Percentiles rank a stretch among this genome's conserved stretches.
Conservation (phyloP, 768 basidiomycete genomes). For the Hortiboletus flavorubellus region DNA sequence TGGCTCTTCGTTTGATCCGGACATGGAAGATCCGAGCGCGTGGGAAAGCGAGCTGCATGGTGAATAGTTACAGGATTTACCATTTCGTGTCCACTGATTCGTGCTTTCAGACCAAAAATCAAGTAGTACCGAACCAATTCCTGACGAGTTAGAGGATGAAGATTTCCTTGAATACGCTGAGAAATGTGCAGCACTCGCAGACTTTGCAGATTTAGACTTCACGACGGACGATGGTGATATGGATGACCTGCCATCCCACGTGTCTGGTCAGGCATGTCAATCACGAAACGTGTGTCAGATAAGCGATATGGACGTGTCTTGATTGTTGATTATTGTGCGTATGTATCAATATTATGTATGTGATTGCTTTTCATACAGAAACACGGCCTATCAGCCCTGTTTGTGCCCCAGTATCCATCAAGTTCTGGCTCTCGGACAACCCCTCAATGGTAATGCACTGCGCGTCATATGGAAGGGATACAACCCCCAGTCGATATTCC, state of each 20-base stretch:
- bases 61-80: slow-evolving; percentile 19
- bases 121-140: slow-evolving; percentile 27
- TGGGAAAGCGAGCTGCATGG: slow-evolving; percentile 61
- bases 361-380: not conserved
- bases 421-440: not conserved
- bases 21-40: slow-evolving; percentile 55
- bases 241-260: slow-evolving; percentile 12
- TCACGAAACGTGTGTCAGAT: not conserved
- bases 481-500: too few species aligned
- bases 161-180: slow-evolving; percentile 60
- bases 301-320: slow-evolving; percentile 29
- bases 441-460: not conserved
- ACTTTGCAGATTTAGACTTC: slow-evolving; percentile 45
- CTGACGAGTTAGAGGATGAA: slow-evolving; percentile 51
- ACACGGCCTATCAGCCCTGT: too few species aligned
- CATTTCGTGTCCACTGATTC: slow-evolving; percentile 1
- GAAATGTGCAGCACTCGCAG: slow-evolving; percentile 42
- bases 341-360: slow-evolving; percentile 4
- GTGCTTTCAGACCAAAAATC: not conserved
- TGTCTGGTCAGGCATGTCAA: not conserved
- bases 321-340: slow-evolving; percentile 5
- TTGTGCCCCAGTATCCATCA: too few species aligned
- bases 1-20: slow-evolving; percentile 74
- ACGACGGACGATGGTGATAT: slow-evolving; percentile 18
- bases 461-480: not conserved